Base-by-base conservation (phyloP, 139 green algal species). In the Micractinium conductrix region DNA sequence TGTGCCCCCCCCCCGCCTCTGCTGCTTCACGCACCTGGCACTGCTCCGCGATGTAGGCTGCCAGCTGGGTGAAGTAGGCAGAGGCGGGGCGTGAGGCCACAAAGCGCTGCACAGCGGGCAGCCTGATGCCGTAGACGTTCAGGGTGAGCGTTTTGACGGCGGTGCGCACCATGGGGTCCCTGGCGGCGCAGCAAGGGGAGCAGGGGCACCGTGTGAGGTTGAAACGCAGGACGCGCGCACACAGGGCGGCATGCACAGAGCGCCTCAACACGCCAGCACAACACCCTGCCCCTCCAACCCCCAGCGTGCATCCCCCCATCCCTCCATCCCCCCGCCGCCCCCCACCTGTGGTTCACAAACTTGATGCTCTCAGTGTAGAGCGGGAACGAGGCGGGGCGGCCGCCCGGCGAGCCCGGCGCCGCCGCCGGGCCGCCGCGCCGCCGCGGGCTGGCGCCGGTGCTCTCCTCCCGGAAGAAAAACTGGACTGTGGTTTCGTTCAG, bases 81-180 rank as follows among this genome's bases (percentile, higher is more conserved):
- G 79, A 81, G n/a, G 90, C 88, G 4, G 91, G 89, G 44, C 88
- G 84, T 10, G 62, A 86, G 40, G 90, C 80, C 44, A 99, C 87
- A 80, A 95, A 97, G 3, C 78, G 55, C 38, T 92, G 87, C 33
- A 98, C 91, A n/a, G 86, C 80, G 0, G 91, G 79, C 55, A 98
- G 94, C 2, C 48, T 58, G n/a, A 99, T 93, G 48, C 79, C 92
- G 88, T 97, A 99, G 28, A 99, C 91, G 80, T 97, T 97, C 22
- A 99, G 93, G 3, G 97, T 99, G 19, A 99, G 88, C 2, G 97
- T 99, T 42, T 96, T 94, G 63, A 99, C 96, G 0, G 96, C 97
- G 44, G 98, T 96, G 6, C 97, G 91, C 44, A 99, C 97, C 97
- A 99, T 98, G 84, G 92, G 94, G 87, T 97, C 95, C 81, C 94